Base-by-base conservation (phyloP, 352 stramenopile species). In the Thraustotheca clavata region DNA sequence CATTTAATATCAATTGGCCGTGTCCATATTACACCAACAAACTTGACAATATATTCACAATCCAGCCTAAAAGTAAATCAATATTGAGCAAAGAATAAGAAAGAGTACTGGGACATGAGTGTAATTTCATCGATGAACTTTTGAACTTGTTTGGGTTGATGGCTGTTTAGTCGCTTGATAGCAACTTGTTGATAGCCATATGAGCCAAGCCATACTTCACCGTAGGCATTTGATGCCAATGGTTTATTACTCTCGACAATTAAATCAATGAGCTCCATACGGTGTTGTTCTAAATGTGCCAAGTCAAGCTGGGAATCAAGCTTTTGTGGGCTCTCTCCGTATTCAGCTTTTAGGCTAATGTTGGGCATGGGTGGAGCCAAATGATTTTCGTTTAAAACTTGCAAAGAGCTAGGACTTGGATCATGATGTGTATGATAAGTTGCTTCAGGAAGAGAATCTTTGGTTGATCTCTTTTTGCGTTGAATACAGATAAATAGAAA, bases 161-260 rank as follows among this genome's bases (percentile, higher is more conserved):
- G 11, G 43, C 34, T 24, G 24, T 52, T 52, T 5, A 75, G 40
- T 4, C 67, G 61, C 60, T 77, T 77, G 40, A 73, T 59, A 0
- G 69, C 71, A 20, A 76, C 38, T 1, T 62, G 69, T 27, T 65
- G 43, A 0, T 57, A 55, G 4, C 46, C 38, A 38, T 74, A 76
- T 16, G 55, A 62, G 6, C 50, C 72, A 14, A 76, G 63, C 72
- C 70, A 76, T 22, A 78, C 70, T 48, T 74, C 70, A 12, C 70
- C 72, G 35, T 67, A 74, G 55, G 63, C 36, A 48, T 68, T 49
- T 2, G 55, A 52, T 1, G 43, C 43, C 2, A 52, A 18, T 11
- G 43, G 43, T 24, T 52, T 52, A 11, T 52, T 52, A 31, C 9
- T 14, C 11, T 9, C 34, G 2, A 52, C 43, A 18, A 14, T 24